Base-by-base conservation (phyloP, 2,329 filamentous ascomycete genomes). In the Cladosporium sp. region DNA sequence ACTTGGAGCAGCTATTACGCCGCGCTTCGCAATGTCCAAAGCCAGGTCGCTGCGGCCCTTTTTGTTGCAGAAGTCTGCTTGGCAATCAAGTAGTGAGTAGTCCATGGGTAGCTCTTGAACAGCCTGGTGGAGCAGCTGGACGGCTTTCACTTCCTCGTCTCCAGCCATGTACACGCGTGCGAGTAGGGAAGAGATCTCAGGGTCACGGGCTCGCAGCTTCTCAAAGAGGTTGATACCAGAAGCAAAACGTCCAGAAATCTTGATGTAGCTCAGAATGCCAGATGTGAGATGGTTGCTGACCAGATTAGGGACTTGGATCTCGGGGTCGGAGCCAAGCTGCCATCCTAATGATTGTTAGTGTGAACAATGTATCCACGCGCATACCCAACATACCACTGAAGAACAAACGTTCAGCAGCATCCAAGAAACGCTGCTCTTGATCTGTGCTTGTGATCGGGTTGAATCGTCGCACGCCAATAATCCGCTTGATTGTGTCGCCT, bases 381-480 rank as follows among this genome's bases (percentile, higher is more conserved):
- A 30, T 6, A 14, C 14, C 5, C 12, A n/a, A 65, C 71, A 67
- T 70, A 92, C 93, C 94, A 80, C 91, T 88, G 81, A 98, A 98
- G 80, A 99, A 99, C 36, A 99, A 84, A 74, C 91, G 90, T 80
- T 99, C 95, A 12, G 95, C 95, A 24, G 95, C 92, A 74, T 96
- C 91, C 51, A 99, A 83, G 77, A 99, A 99, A 70, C 92, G 92
- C 77, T 99, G 95, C 79, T 99, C 95, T 68, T 92, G 93, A 78
- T 99, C 95, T n/a, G 95, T 98, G 78, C 92, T 98, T 58, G 93
- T 97, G 68, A 99, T 92, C 1, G 95, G 95, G 76, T 99, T 99
- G 85, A 99, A 98, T 69, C 95, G 88, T 72, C 95, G 87, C 60
- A 98, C 93, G n/a, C 94, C 95, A 76, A 98, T 92, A 67, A 99